Percentiles rank a stretch among this genome's conserved stretches.
These are phyloP conservation scores for Nothophoma quercina DNA, from an alignment of 2,329 filamentous ascomycete species.

Conservation along the genomic window DNA sequence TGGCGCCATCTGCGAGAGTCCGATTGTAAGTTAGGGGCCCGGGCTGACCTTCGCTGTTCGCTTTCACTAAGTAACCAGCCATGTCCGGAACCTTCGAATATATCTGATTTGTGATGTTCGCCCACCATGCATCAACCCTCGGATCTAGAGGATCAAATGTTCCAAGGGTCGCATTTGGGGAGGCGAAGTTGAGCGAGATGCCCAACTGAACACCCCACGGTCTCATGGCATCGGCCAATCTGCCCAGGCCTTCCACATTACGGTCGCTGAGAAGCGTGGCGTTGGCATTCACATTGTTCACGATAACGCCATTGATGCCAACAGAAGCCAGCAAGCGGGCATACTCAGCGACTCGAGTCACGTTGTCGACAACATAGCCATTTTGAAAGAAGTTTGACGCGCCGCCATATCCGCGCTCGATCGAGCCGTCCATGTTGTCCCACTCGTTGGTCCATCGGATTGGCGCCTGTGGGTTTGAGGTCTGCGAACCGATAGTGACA, in stretches of 20 bases:
- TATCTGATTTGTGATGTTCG: constrained; percentile 64
- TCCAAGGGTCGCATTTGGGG: constrained; percentile 62
- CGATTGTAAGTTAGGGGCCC: constrained; percentile 74
- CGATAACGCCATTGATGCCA: constrained; percentile 69
- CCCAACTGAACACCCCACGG: constrained; percentile 72
- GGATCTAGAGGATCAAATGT: constrained; percentile 72
- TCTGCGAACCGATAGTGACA: constrained; percentile 56
- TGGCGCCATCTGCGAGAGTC: constrained; percentile 72
- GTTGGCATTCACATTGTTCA: constrained; percentile 79
- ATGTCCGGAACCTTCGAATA: constrained; percentile 71
- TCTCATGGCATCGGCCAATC: constrained; percentile 70
- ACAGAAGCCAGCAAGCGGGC: constrained; percentile 72
- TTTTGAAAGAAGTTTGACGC: constrained; percentile 72
- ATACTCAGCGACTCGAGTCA: constrained; percentile 68
- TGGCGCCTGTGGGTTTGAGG: constrained; percentile 65
- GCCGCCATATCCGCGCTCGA: constrained; percentile 74
- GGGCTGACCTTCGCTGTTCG: constrained; percentile 75
- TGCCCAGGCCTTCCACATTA: constrained; percentile 68
- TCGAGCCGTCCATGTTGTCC: constrained; percentile 73
- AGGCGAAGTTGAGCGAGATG: constrained; percentile 73
- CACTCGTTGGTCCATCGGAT: constrained; percentile 77
- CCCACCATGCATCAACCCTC: constrained; percentile 69
- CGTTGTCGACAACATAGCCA: constrained; percentile 63
- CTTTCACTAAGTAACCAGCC: constrained; percentile 74
- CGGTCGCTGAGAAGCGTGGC: constrained; percentile 60